Evolutionary conservation across 495 filamentous ascomycete species (phyloP).

Genomic region (Pseudevernia furfuracea): DNA sequence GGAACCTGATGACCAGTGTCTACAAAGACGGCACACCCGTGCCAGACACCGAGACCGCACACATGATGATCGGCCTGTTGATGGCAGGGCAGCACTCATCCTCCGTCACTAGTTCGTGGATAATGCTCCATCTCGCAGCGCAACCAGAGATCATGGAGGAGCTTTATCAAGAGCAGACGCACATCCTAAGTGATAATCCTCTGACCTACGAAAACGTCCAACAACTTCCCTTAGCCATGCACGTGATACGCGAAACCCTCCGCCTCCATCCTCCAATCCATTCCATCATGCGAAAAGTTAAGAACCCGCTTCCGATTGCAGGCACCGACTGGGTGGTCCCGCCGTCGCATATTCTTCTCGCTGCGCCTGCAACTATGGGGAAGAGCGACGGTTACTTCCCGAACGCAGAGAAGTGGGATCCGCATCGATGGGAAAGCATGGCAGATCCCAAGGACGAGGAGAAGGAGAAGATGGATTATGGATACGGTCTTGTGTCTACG

Average conservation of each 20-base stretch:
- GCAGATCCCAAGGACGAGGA: conserved; percentile 45
- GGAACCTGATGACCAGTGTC: conserved; percentile 67
- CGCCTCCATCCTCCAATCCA: conserved; percentile 79
- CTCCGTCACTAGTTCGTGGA: conserved; percentile 73
- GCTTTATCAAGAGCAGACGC: conserved; percentile 66
- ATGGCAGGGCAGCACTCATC: conserved; percentile 90
- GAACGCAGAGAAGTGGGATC: conserved; percentile 73
- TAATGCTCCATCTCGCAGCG: conserved; percentile 68
- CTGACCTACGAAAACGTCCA: conserved; percentile 61
- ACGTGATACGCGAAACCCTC: conserved; percentile 73
- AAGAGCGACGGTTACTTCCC: conserved; percentile 69
- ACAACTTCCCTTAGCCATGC: conserved; percentile 58
- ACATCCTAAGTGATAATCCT: conserved; percentile 52
- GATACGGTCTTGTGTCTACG: conserved; percentile 84
- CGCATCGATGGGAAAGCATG: conserved; percentile 68
- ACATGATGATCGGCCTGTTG: conserved; percentile 85
- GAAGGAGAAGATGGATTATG: conserved; percentile 80
- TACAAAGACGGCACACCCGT: conserved; percentile 69
- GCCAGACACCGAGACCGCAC: conserved; percentile 73
- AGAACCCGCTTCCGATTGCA: conserved; percentile 65
- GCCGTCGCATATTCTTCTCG: conserved; percentile 66
- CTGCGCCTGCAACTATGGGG: conserved; percentile 74
- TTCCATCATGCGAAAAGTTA: conserved; percentile 80
- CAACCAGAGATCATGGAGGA: conserved; percentile 65
- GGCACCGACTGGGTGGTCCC: conserved; percentile 76